Percentiles rank a stretch among this genome's conserved stretches.
phyloP scores from a whole-genome alignment of 306 rosid genomes.

The Glycyrrhiza uralensis region DNA sequence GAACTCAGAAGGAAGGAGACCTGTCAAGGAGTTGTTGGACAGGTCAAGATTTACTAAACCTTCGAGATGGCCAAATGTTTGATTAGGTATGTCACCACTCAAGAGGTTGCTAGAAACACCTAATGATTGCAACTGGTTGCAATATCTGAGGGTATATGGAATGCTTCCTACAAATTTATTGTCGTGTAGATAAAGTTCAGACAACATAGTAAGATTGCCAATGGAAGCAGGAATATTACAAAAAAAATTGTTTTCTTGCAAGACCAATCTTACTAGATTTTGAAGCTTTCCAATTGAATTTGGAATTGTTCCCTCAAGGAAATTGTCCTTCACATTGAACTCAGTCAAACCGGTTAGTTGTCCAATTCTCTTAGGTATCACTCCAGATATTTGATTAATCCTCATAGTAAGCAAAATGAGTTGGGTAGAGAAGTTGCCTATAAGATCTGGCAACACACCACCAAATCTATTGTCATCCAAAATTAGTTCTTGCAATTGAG shows the following conservation, averaged over 20 bases:
- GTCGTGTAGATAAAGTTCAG: not conserved
- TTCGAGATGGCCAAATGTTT: not conserved
- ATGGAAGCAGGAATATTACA: not conserved
- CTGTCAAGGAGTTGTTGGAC: conserved; percentile 3
- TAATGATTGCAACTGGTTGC: not conserved
- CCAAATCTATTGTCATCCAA: not conserved
- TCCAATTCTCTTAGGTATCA: conserved; percentile 22
- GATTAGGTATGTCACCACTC: conserved; percentile 18
- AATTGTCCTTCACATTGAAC: not conserved
- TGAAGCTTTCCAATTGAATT: conserved; percentile 12
- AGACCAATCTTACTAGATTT: not conserved
- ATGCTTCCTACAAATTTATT: conserved; percentile 32
- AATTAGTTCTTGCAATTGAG: rapidly evolving
- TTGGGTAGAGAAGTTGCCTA: not conserved
- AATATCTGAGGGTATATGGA: not conserved
- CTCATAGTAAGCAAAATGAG: not conserved
- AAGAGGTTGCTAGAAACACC: not conserved
- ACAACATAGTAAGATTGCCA: conserved; percentile 26
- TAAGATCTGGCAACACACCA: not conserved
- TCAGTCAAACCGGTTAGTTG: not conserved
- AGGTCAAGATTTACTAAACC: not conserved
- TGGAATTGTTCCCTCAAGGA: conserved; percentile 26
- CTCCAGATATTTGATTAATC: conserved; percentile 5
- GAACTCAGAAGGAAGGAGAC: conserved; percentile 17
- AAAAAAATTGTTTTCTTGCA: not conserved